Percentiles rank a stretch among this genome's conserved stretches.
Evolutionary conservation across 495 filamentous ascomycete genomes (phyloP).

Genomic region (Niebla homalea): DNA sequence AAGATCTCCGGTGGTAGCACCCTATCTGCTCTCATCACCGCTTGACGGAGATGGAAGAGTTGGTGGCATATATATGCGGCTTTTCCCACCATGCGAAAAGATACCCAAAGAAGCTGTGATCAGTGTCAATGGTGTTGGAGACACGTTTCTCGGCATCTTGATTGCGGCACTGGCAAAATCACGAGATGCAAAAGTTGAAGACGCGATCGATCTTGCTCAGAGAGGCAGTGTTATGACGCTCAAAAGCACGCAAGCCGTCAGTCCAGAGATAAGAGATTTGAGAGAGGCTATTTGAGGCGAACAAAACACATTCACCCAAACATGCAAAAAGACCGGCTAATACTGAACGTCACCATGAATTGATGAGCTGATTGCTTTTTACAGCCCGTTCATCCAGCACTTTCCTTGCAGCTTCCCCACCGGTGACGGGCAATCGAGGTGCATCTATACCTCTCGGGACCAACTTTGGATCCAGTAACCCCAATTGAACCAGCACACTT

Average conservation of each 20-base stretch:
- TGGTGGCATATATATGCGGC: conserved; percentile 73
- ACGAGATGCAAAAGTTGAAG: conserved; percentile 21
- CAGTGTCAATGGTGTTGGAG: conserved; percentile 88
- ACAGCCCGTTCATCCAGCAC: conserved; percentile 48
- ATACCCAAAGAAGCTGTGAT: conserved; percentile 49
- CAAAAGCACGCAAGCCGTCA: conserved; percentile 59
- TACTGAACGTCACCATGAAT: conserved; percentile 28
- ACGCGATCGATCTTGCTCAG: conserved; percentile 43
- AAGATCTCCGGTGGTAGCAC: conserved; percentile 41
- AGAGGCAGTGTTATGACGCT: conserved; percentile 64
- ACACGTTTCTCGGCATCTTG: conserved; percentile 78
- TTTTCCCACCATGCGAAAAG: conserved; percentile 56
- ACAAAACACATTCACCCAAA: background rate
- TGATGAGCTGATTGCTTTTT: conserved; percentile 53
- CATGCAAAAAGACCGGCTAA: background rate
- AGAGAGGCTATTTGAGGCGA: background rate
- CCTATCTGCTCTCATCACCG: conserved; percentile 54
- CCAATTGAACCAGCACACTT: conserved; percentile 62
- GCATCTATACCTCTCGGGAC: conserved; percentile 35
- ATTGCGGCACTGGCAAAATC: conserved; percentile 48
- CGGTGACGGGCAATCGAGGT: conserved; percentile 58
- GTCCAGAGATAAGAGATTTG: conserved; percentile 22
- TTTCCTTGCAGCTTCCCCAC: conserved; percentile 51
- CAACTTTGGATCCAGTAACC: conserved; percentile 53
- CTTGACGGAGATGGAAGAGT: conserved; percentile 34